Conservation (phyloP, 139 green algal genomes). For the Chlorella sp. region DNA sequence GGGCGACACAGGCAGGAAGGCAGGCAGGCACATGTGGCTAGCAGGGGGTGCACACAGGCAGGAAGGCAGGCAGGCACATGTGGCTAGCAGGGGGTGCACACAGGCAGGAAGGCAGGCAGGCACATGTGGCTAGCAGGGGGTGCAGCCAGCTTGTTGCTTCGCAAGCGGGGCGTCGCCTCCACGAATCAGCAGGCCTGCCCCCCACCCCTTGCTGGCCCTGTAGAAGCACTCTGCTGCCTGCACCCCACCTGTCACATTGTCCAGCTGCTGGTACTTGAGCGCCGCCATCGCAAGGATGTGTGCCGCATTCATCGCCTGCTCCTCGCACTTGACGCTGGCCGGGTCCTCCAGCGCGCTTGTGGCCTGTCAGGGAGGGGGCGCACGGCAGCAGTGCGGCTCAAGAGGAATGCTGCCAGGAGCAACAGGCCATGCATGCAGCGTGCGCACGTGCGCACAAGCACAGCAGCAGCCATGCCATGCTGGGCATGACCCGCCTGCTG, state of each 20-base stretch:
- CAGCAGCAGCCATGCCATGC: too few species aligned
- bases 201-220: too few species aligned
- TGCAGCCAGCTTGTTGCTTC: too few species aligned
- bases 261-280: conserved; percentile 71
- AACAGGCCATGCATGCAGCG: neutral
- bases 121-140: too few species aligned
- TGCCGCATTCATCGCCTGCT: conserved; percentile 33
- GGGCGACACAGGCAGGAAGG: too few species aligned
- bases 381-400: neutral
- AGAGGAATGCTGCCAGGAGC: neutral
- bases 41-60: too few species aligned
- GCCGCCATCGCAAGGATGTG: conserved; percentile 57
- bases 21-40: too few species aligned
- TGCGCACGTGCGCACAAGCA: too few species aligned
- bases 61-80: too few species aligned
- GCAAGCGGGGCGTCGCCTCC: too few species aligned
- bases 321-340: conserved; percentile 35
- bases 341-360: conserved; percentile 48
- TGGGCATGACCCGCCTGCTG: neutral
- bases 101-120: too few species aligned
- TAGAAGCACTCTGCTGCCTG: neutral
- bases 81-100: too few species aligned
- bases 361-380: conserved; percentile 7
- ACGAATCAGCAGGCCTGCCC: neutral
- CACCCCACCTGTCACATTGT: conserved; percentile 50